These are phyloP conservation scores for Zygnema cylindricum DNA, from an alignment of 139 green algal genomes.

Conservation along the genomic window DNA sequence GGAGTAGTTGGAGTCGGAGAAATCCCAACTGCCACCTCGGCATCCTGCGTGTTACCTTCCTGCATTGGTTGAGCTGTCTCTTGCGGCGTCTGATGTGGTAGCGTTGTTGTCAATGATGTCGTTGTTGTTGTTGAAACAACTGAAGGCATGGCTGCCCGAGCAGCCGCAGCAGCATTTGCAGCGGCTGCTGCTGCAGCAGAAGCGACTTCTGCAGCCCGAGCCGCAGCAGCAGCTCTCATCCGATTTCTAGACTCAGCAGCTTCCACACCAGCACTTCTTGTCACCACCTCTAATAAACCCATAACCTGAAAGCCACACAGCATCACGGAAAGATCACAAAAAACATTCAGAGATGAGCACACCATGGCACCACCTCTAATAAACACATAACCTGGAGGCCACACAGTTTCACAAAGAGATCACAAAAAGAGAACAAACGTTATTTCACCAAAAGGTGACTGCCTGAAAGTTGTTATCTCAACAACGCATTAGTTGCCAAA, in stretches of 20 bases:
- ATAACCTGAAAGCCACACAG: constrained; percentile 24
- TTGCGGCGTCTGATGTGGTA: neutral
- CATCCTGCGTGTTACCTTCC: neutral
- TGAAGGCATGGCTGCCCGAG: neutral
- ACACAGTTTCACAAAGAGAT: neutral
- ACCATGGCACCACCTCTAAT: too few relatives aligned
- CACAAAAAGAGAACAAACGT: too few relatives aligned
- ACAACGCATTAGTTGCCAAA: too few relatives aligned
- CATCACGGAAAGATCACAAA: neutral
- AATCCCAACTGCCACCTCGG: neutral
- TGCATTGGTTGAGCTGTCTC: neutral
- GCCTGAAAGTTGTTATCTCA: too few relatives aligned
- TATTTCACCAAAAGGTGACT: too few relatives aligned
- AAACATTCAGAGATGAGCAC: too few relatives aligned
- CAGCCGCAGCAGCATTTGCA: constrained; percentile 20
- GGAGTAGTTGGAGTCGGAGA: neutral
- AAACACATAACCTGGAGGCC: too few relatives aligned
- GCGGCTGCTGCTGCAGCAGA: neutral
- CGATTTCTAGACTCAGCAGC: neutral
- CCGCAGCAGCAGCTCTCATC: neutral
- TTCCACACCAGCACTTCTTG: constrained; percentile 31
- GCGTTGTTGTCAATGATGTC: too few relatives aligned
- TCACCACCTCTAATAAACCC: constrained; percentile 51
- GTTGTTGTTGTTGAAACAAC: too few relatives aligned
- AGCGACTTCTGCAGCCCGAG: constrained; percentile 7